Evolutionary conservation across 1,139 yeast genomes (phyloP).

Genomic region (Candida sp.): DNA sequence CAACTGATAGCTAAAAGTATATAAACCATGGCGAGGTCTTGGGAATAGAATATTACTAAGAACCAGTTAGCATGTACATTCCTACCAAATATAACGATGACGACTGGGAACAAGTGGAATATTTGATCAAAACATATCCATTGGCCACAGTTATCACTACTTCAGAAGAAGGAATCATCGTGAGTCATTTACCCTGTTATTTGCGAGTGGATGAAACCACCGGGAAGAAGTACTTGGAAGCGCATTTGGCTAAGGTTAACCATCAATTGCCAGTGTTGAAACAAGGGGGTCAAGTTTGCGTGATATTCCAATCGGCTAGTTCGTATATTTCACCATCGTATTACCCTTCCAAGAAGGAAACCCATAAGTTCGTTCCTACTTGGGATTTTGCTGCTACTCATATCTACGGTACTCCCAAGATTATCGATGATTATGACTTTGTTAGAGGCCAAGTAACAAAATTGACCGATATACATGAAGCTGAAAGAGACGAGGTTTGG

Average conservation of each 20-base stretch:
- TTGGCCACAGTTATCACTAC: slow-evolving; percentile 51
- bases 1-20: background rate
- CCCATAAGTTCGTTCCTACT: slow-evolving; percentile 67
- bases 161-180: slow-evolving; percentile 36
- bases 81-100: slow-evolving; percentile 26
- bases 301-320: slow-evolving; percentile 53
- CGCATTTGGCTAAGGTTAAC: slow-evolving; percentile 57
- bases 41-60: too few species aligned
- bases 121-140: slow-evolving; percentile 45
- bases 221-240: slow-evolving; percentile 43
- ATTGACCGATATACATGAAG: slow-evolving; percentile 50
- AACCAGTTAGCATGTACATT: slow-evolving; percentile 30
- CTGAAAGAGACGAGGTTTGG: slow-evolving; percentile 45
- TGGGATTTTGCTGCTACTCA: slow-evolving; percentile 71
- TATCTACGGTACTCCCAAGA: slow-evolving; percentile 49
- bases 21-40: too few species aligned
- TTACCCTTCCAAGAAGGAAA: slow-evolving; percentile 54
- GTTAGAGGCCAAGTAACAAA: slow-evolving; percentile 43
- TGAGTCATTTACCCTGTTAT: slow-evolving; percentile 60
- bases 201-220: slow-evolving; percentile 31
- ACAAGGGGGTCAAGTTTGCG: slow-evolving; percentile 39
- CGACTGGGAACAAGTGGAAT: slow-evolving; percentile 37
- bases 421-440: slow-evolving; percentile 49
- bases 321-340: slow-evolving; percentile 61
- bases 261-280: slow-evolving; percentile 49